These are phyloP conservation scores for Sporopachydermia cereana DNA, from an alignment of 1,139 yeast species.

Conservation along the genomic window DNA sequence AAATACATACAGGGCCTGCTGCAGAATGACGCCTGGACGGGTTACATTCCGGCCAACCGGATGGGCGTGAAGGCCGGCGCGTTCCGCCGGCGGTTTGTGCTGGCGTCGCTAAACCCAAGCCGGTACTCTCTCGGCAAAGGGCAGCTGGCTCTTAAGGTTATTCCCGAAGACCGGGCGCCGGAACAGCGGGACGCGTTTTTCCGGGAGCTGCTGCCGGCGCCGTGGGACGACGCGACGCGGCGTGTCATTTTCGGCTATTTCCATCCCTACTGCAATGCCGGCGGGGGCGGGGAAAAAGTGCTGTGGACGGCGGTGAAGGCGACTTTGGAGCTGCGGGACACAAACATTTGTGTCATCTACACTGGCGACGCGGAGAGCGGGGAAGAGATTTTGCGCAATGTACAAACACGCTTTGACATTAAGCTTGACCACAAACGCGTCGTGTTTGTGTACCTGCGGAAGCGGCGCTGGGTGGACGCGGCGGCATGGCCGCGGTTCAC, in stretches of 20 bases:
- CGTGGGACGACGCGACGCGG: slow-evolving; percentile 30
- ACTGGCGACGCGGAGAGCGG: slow-evolving; percentile 51
- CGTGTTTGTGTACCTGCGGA: slow-evolving; percentile 58
- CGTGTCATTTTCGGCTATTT: slow-evolving; percentile 64
- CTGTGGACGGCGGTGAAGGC: slow-evolving; percentile 86
- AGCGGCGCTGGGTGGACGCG: slow-evolving; percentile 55
- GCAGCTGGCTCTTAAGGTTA: not conserved
- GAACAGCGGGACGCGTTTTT: slow-evolving; percentile 14
- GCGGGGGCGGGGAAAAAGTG: slow-evolving; percentile 97
- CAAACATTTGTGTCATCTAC: slow-evolving; percentile 60
- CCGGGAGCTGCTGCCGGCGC: slow-evolving; percentile 22
- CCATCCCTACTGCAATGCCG: slow-evolving; percentile 87
- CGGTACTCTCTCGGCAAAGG: slow-evolving; percentile 23
- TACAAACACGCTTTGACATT: slow-evolving; percentile 53
- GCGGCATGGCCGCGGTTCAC: slow-evolving; percentile 71
- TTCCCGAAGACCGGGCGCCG: slow-evolving; percentile 12
- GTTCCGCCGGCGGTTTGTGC: slow-evolving; percentile 41
- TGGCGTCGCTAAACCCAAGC: slow-evolving; percentile 38
- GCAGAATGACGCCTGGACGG: not conserved
- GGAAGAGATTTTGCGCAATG: slow-evolving; percentile 44
- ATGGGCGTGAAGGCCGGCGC: slow-evolving; percentile 25
- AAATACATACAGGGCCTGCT: not conserved
- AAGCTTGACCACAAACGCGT: slow-evolving; percentile 42
- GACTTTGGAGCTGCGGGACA: slow-evolving; percentile 41
- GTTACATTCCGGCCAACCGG: not conserved